Evolutionary conservation across 352 stramenopile genomes (phyloP).

Genomic region (Globisporangium parvum): DNA sequence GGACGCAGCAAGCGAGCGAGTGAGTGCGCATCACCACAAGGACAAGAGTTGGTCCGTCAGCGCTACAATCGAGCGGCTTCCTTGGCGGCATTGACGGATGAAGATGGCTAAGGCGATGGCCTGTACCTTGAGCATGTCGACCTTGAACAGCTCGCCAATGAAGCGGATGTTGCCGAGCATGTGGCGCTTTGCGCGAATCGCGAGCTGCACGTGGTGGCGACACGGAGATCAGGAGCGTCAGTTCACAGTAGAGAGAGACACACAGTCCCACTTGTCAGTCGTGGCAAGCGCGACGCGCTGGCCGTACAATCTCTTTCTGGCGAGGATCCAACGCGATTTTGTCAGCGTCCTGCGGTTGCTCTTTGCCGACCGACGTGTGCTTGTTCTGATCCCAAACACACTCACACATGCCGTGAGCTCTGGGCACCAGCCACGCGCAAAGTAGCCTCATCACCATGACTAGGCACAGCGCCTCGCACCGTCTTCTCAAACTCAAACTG

Average conservation of each 20-base stretch:
- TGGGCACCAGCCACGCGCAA: neutral
- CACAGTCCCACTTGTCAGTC: too few species aligned
- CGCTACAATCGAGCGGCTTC: too few species aligned
- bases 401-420: neutral
- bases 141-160: conserved; percentile 85
- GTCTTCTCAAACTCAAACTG: conserved; percentile 81
- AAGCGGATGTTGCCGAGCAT: conserved; percentile 89
- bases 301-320: conserved; percentile 48
- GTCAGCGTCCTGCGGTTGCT: conserved; percentile 30
- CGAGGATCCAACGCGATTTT: conserved; percentile 34
- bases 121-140: conserved; percentile 73
- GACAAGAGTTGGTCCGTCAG: too few species aligned
- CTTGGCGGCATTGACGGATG: too few species aligned
- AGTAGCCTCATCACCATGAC: neutral
- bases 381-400: conserved; percentile 32
- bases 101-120: neutral
- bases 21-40: neutral
- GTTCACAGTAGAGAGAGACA: neutral
- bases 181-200: conserved; percentile 55
- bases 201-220: conserved; percentile 18
- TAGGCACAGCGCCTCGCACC: conserved; percentile 15
- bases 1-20: neutral
- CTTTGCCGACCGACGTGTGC: conserved; percentile 21
- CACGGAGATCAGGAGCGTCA: neutral
- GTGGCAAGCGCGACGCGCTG: neutral